Conservation (phyloP, 2,329 filamentous ascomycete species). For the Epichloe uncinata region DNA sequence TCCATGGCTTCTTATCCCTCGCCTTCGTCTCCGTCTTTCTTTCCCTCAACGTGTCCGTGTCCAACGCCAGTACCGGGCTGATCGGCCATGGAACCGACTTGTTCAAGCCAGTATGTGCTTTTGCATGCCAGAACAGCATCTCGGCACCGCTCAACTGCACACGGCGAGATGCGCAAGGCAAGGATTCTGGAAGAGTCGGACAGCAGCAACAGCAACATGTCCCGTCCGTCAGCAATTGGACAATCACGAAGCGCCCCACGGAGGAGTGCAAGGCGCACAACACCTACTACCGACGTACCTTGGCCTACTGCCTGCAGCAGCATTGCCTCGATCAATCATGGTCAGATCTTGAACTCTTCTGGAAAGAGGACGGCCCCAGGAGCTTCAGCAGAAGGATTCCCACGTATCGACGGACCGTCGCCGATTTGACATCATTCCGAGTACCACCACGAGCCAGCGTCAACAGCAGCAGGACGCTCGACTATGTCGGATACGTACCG, state of each 20-base stretch:
- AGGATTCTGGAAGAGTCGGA: too few relatives aligned
- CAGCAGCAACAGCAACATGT: too few relatives aligned
- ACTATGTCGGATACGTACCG: conserved; percentile 6
- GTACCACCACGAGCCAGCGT: background rate
- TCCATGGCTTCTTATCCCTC: background rate
- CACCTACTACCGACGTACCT: background rate
- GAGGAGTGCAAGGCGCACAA: background rate
- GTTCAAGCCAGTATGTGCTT: conserved; percentile 18
- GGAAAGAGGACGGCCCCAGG: background rate
- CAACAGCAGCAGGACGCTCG: conserved; percentile 2
- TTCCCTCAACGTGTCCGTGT: background rate
- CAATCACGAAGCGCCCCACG: background rate
- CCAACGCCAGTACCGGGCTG: conserved; percentile 1
- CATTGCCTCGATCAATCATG: background rate
- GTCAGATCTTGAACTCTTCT: background rate
- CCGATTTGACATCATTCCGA: background rate
- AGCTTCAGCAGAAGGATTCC: background rate
- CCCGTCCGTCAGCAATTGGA: background rate
- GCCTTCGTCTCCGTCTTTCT: background rate
- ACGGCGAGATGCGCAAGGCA: background rate
- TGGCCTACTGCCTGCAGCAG: background rate
- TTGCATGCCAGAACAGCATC: conserved; percentile 13
- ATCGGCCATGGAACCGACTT: conserved; percentile 11
- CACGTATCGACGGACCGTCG: background rate
- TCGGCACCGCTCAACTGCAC: conserved; percentile 14